phyloP scores from a whole-genome alignment of 495 filamentous ascomycete species.

The Antarctomyces pellizariae region DNA sequence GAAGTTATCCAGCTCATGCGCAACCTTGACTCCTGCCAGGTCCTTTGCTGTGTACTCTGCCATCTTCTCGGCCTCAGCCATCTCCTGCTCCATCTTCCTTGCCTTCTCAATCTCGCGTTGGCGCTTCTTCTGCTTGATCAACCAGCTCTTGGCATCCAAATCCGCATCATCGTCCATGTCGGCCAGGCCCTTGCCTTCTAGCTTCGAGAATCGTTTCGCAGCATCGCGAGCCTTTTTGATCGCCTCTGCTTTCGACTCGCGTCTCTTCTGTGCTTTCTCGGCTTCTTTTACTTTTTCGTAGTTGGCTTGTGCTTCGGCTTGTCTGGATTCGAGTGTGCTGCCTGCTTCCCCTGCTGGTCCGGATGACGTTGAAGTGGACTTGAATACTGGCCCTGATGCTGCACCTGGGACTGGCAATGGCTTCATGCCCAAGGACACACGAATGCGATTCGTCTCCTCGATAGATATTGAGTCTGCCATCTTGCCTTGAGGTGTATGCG shows the following conservation, averaged over 20 bases:
- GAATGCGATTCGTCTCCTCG: slow-evolving; percentile 86
- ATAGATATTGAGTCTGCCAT: slow-evolving; percentile 72
- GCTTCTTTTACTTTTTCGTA: slow-evolving; percentile 28
- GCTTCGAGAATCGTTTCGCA: slow-evolving; percentile 43
- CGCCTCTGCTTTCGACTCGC: slow-evolving; percentile 50
- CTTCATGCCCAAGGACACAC: slow-evolving; percentile 69
- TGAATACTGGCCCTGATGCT: slow-evolving; percentile 33
- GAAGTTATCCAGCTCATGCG: slow-evolving; percentile 57
- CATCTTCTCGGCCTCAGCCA: slow-evolving; percentile 28
- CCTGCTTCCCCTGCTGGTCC: slow-evolving; percentile 33
- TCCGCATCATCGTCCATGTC: slow-evolving; percentile 40
- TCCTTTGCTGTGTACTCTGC: slow-evolving; percentile 58
- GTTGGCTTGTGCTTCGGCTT: slow-evolving; percentile 50
- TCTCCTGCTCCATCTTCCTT: slow-evolving; percentile 48
- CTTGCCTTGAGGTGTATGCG: no score
- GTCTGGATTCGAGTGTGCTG: slow-evolving; percentile 59
- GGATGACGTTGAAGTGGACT: slow-evolving; percentile 22
- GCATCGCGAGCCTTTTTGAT: slow-evolving; percentile 77
- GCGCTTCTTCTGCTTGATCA: slow-evolving; percentile 68
- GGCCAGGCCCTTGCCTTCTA: slow-evolving; percentile 63
- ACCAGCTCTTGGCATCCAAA: slow-evolving; percentile 66
- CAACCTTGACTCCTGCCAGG: slow-evolving; percentile 75
- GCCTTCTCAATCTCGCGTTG: slow-evolving; percentile 73
- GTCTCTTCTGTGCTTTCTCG: slow-evolving; percentile 42
- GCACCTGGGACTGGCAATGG: slow-evolving; percentile 63